Base-by-base conservation (phyloP, 1,284 basidiomycete species). In the Ganoderma boninense region DNA sequence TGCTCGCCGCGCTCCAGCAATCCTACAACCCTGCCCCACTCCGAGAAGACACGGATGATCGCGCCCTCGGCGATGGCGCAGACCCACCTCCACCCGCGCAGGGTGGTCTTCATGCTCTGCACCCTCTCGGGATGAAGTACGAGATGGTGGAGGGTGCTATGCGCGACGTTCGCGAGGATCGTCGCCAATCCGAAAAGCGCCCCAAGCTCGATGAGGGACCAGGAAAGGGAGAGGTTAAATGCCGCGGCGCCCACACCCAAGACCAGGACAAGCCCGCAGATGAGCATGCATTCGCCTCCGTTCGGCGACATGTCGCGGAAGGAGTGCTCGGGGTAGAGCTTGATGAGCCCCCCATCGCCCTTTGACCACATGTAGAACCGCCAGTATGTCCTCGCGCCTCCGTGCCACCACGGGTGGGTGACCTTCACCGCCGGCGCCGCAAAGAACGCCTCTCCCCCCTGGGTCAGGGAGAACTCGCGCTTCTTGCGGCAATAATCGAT, bases 351-450 rank as follows among this genome's bases (percentile, higher is more conserved):
- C 0, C 88, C 88, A 59, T 90, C 89, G 1, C 89, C 89, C 65
- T 86, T 83, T 0, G 85, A 83, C 89, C 89, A 90, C 83, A 84
- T 86, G 69, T 87, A 87, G 72, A 90, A 90, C 16, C 88, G 76
- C 81, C 80, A 84, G 71, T 90, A 90, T 0, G 85, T 85, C 26
- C 87, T 79, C 10, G 74, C 75, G 2, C 88, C 88, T 2, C 76
- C 74, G 56, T 84, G 80, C 89, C 89, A 90, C 85, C 87, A 90
- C 8, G 89, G 88, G 77, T 90, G 89, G 2, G 83, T 86, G 14
- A 85, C 86, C 16, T 79, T 69, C 4, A 87, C 86, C 0, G 79
- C 68, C 0, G 87, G 87, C 4, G 88, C 88, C 2, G 86, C 81
- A 49, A 79, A 71, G 73, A 90, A 89, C 0, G 85, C 85, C 62